Evolutionary conservation across 768 basidiomycete species (phyloP).

Genomic region (Bullera alba): DNA sequence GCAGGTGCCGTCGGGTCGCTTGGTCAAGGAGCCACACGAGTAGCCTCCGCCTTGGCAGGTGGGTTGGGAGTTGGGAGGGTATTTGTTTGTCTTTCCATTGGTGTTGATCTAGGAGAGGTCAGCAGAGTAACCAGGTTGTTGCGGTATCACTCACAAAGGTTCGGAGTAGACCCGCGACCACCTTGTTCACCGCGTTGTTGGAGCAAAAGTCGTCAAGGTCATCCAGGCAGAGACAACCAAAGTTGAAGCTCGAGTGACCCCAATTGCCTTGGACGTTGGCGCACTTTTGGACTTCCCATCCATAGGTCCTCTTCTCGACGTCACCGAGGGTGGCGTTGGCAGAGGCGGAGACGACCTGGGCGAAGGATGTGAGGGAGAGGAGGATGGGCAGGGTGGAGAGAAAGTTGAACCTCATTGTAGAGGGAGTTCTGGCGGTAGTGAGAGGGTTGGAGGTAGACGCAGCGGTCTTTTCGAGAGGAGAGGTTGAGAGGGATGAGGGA

Average conservation of each 20-base stretch:
- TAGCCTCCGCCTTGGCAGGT: slow-evolving; percentile 39
- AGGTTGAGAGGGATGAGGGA: too few species aligned
- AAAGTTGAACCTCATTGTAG: neutral
- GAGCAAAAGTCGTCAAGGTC: slow-evolving; percentile 29
- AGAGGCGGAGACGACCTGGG: neutral
- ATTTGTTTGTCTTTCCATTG: slow-evolving; percentile 11
- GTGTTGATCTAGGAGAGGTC: slow-evolving; percentile 11
- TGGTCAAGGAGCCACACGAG: slow-evolving; percentile 27
- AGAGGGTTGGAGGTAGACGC: neutral
- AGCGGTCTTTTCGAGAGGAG: neutral
- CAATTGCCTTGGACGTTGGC: slow-evolving; percentile 20
- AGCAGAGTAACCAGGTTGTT: slow-evolving; percentile 1
- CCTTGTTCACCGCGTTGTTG: slow-evolving; percentile 18
- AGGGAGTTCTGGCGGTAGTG: neutral
- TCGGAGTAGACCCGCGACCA: slow-evolving; percentile 14
- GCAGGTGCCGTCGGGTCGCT: slow-evolving; percentile 21
- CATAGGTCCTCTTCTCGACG: slow-evolving; percentile 1
- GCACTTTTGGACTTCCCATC: slow-evolving; percentile 16
- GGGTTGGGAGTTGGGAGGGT: slow-evolving; percentile 36
- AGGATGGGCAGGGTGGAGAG: neutral
- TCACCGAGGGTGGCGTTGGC: neutral
- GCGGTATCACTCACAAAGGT: slow-evolving; percentile 20
- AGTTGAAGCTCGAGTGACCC: slow-evolving; percentile 18
- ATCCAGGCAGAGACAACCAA: slow-evolving; percentile 36
- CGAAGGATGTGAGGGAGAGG: neutral